These are phyloP conservation scores for Nakazawaea pomicola DNA, from an alignment of 805 yeast species.

Conservation along the genomic window DNA sequence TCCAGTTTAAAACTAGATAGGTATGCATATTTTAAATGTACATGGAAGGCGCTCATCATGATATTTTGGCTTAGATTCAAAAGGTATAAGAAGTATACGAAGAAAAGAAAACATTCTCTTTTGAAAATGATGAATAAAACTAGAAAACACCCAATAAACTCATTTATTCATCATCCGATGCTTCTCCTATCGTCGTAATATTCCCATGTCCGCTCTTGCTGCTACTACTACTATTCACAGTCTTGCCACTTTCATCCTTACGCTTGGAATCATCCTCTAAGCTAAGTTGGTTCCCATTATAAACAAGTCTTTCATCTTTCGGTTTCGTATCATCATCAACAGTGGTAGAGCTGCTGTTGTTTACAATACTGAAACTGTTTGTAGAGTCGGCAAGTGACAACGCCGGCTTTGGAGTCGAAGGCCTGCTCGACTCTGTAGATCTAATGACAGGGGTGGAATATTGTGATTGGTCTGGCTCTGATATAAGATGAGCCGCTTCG, in stretches of 20 bases:
- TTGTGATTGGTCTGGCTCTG: conserved; percentile 8
- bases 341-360: conserved; percentile 1
- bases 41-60: too few species aligned
- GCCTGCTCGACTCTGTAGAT: conserved; percentile 10
- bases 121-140: too few species aligned
- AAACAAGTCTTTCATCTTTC: conserved; percentile 36
- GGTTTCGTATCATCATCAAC: conserved; percentile 14
- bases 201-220: conserved; percentile 1
- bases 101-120: neutral
- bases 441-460: conserved; percentile 8
- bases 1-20: conserved; percentile 15
- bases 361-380: conserved; percentile 18
- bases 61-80: too few species aligned
- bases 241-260: conserved; percentile 7
- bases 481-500: neutral
- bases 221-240: neutral
- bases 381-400: conserved; percentile 19
- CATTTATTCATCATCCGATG: too few species aligned
- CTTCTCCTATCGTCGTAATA: conserved; percentile 2
- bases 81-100: too few species aligned
- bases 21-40: neutral
- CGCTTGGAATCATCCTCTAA: conserved; percentile 43
- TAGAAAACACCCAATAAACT: too few species aligned
- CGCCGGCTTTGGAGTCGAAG: conserved; percentile 15
- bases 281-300: conserved; percentile 52